Base-by-base conservation (phyloP, 805 yeast species). In the Candida railenensis region DNA sequence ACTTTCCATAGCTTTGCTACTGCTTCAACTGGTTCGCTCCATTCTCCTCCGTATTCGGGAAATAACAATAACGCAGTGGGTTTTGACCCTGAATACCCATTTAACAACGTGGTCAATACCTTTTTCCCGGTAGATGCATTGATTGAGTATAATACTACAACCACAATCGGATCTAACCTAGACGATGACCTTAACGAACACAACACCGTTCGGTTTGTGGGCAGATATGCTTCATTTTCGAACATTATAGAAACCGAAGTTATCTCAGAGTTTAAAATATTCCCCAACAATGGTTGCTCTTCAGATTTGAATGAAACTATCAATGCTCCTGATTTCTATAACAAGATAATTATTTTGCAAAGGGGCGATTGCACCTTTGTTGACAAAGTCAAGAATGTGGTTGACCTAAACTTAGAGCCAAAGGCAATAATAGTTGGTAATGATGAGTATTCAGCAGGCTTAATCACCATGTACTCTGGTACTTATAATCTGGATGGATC, bases 291-390 rank as follows among this genome's bases (percentile, higher is more conserved):
- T 43, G 75, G 66, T 9, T 71, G 77, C 50, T 20, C 32, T 7
- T 12, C 19, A 22, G 7, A 34, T 8, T 22, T 43, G 8, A 43
- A 43, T 18, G 16, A 25, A 25, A 33, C 22, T 4, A 14, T 43
- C 16, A 18, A 22, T 36, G 20, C 14, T 30, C 42, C 49, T 3
- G 51, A 55, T 5, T 58, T 52, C 46, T 41, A 48, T 28, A 56
- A 60, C 44, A 65, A 68, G 47, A 55, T 65, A 14, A 32, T 68
- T 16, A 52, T 68, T 2, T 58, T 66, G 2, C 52, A 65, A 47
- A 48, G 83, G n/a, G 85, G 85, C 4, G 74, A 67, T 3, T 81
- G 85, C 61, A 71, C 81, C 19, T 78, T 82, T 55, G 79, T 75
- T 41, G 69, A 70, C 14, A 82, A 82, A 53, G 76, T 81, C 15